Evolutionary conservation across 2,329 filamentous ascomycete genomes (phyloP).

Genomic region (Sporothrix variecibatus): DNA sequence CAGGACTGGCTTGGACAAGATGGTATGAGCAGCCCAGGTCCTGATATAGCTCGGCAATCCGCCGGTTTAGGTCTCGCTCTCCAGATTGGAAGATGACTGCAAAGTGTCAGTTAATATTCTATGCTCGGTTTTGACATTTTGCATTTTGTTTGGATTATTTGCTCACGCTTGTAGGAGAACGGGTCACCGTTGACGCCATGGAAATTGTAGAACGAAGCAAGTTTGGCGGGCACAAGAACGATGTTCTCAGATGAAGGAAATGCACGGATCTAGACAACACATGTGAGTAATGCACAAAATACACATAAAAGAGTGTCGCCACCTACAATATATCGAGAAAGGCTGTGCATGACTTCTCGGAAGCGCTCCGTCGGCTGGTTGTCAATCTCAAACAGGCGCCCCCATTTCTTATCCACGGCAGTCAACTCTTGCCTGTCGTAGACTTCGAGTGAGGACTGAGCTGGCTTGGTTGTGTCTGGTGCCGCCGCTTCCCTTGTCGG

Average conservation of each 20-base stretch:
- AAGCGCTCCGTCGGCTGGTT: constrained; percentile 69
- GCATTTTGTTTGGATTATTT: neutral
- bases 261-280: neutral
- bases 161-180: constrained; percentile 60
- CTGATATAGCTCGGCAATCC: constrained; percentile 52
- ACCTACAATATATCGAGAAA: constrained; percentile 72
- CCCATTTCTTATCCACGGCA: constrained; percentile 55
- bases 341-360: constrained; percentile 69
- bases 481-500: neutral
- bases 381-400: constrained; percentile 67
- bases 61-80: constrained; percentile 13
- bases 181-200: constrained; percentile 65
- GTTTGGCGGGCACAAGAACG: constrained; percentile 69
- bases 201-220: constrained; percentile 71
- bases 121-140: constrained; percentile 26
- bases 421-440: constrained; percentile 18
- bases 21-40: constrained; percentile 62
- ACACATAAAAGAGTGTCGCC: too few relatives aligned
- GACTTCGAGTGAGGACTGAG: neutral
- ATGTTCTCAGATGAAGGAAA: constrained; percentile 10
- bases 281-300: too few relatives aligned
- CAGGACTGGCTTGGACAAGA: constrained; percentile 58
- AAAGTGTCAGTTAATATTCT: neutral
- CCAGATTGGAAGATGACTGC: constrained; percentile 54
- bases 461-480: neutral